These are phyloP conservation scores for Protoeuglena noctilucae DNA, from an alignment of 139 green algal genomes.

Conservation along the genomic window DNA sequence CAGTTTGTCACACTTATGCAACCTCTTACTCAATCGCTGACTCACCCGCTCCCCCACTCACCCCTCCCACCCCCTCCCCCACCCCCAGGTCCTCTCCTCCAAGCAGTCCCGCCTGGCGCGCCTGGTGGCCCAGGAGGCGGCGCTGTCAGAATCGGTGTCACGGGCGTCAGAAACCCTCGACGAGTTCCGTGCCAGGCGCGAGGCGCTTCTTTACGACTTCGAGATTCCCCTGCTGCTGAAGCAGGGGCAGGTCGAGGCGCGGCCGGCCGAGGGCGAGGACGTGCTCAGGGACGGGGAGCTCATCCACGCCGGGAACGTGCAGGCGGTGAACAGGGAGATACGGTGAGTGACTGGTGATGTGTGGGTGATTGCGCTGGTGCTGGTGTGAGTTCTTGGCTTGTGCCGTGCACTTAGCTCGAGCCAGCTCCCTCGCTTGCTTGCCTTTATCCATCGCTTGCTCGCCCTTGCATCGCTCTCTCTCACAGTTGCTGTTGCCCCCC, in stretches of 20 bases:
- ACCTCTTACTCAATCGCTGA: neutral
- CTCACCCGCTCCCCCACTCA: too few species aligned
- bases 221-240: slow-evolving; percentile 36
- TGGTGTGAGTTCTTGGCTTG: neutral
- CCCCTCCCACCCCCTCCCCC: too few species aligned
- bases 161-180: neutral
- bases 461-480: neutral
- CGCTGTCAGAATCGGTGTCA: neutral
- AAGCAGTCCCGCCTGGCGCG: neutral
- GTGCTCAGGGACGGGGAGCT: slow-evolving; percentile 29
- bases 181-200: neutral
- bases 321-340: slow-evolving; percentile 32
- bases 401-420: neutral
- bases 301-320: slow-evolving; percentile 20
- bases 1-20: neutral
- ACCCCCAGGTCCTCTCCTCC: too few species aligned
- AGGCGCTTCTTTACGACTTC: slow-evolving; percentile 9
- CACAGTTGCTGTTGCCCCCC: neutral
- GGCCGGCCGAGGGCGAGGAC: slow-evolving; percentile 9
- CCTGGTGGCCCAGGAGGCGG: neutral
- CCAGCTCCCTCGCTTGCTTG: neutral
- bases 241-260: slow-evolving; percentile 31
- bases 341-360: too few species aligned
- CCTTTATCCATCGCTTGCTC: neutral
- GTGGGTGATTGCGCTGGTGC: slow-evolving; percentile 24